Conservation (phyloP, 1,139 yeast genomes). For the Kodamaea fungicola region DNA sequence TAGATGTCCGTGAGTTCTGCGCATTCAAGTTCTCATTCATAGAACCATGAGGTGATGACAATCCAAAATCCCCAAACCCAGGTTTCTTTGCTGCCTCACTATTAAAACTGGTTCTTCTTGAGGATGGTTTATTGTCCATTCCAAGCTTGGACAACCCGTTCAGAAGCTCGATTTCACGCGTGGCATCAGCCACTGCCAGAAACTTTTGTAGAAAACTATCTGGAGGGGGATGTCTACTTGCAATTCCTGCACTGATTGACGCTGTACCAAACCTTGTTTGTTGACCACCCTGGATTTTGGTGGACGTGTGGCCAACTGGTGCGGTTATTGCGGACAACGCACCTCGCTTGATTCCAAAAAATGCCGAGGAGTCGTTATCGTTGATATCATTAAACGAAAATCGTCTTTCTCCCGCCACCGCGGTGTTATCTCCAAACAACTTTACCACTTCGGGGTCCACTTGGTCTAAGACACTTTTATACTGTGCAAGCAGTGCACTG, state of each 20-base stretch:
- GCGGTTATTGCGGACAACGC: conserved; percentile 47
- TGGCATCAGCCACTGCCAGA: conserved; percentile 74
- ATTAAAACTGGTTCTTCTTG: conserved; percentile 52
- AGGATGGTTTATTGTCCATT: conserved; percentile 22
- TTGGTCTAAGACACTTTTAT: conserved; percentile 33
- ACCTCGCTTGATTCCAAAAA: conserved; percentile 47
- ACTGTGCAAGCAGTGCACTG: conserved; percentile 20
- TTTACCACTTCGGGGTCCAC: conserved; percentile 51
- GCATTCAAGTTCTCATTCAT: conserved; percentile 51
- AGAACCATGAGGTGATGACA: conserved; percentile 44
- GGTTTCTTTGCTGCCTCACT: conserved; percentile 20
- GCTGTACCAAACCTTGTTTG: conserved; percentile 52
- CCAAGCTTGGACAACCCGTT: conserved; percentile 26
- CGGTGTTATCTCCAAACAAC: conserved; percentile 15
- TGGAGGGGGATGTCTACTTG: conserved; percentile 45
- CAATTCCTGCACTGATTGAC: conserved; percentile 58
- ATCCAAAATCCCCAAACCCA: conserved; percentile 15
- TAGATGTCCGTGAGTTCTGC: conserved; percentile 35
- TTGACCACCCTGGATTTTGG: conserved; percentile 8
- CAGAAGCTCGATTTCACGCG: conserved; percentile 65
- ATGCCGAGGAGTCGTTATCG: conserved; percentile 35
- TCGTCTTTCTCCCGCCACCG: conserved; percentile 5
- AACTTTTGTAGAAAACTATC: conserved; percentile 64
- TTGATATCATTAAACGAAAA: conserved; percentile 44
- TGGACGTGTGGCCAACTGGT: conserved; percentile 29